Evolutionary conservation across 345 rosid species (phyloP).

Genomic region (Alliaria petiolata): DNA sequence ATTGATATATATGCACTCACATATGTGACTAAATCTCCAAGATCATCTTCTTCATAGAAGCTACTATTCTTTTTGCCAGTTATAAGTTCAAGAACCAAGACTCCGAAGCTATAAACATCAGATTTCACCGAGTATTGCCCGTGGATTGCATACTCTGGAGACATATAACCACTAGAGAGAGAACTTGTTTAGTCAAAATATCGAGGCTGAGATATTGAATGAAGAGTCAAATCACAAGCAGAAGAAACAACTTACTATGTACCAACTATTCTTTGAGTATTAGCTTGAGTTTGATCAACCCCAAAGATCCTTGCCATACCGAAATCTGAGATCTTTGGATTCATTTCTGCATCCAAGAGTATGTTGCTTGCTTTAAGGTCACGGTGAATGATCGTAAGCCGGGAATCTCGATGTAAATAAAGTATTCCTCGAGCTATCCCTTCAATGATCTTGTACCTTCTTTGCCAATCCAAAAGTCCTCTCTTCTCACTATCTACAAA

Average conservation of each 20-base stretch:
- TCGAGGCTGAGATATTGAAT: neutral
- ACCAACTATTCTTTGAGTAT: slow-evolving; percentile 36
- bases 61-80: slow-evolving; percentile 33
- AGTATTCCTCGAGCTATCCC: slow-evolving; percentile 57
- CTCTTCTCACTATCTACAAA: slow-evolving; percentile 33
- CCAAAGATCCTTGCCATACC: slow-evolving; percentile 44
- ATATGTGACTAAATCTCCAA: slow-evolving; percentile 29
- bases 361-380: slow-evolving; percentile 53
- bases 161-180: slow-evolving; percentile 38
- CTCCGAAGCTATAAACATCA: slow-evolving; percentile 41
- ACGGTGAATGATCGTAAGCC: slow-evolving; percentile 46
- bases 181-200: neutral
- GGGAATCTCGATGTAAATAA: slow-evolving; percentile 53
- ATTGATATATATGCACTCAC: slow-evolving; percentile 19
- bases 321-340: slow-evolving; percentile 43
- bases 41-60: slow-evolving; percentile 19
- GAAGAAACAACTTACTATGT: slow-evolving; percentile 34
- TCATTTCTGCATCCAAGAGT: slow-evolving; percentile 35
- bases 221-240: neutral
- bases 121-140: slow-evolving; percentile 38
- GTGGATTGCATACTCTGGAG: slow-evolving; percentile 42
- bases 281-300: slow-evolving; percentile 36
- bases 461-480: slow-evolving; percentile 41
- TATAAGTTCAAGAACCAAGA: slow-evolving; percentile 38
- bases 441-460: slow-evolving; percentile 43